phyloP scores from a whole-genome alignment of 441 rosid species.

The Pelargonium fulgidum region DNA sequence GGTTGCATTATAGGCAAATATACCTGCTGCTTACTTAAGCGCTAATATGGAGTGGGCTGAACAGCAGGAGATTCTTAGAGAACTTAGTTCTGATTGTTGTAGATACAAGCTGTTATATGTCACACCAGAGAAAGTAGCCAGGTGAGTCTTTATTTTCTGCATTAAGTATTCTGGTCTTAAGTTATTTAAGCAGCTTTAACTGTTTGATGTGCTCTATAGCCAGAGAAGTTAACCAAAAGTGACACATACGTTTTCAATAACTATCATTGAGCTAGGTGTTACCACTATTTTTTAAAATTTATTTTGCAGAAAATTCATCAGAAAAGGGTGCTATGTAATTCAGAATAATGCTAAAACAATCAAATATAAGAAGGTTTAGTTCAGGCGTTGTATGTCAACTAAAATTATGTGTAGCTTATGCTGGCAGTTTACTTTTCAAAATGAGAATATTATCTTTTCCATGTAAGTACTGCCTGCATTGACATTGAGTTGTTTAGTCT shows the following conservation, averaged over 20 bases:
- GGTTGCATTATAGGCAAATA: constrained; percentile 57
- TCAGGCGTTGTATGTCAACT: background rate
- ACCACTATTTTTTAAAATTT: background rate
- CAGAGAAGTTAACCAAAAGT: constrained; percentile 4
- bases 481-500: background rate
- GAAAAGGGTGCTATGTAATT: background rate
- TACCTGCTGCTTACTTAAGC: constrained; percentile 85
- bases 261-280: background rate
- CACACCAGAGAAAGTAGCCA: constrained; percentile 98
- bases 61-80: constrained; percentile 86
- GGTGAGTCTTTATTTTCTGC: constrained; percentile 44
- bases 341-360: background rate
- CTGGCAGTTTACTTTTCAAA: background rate
- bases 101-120: constrained; percentile 84
- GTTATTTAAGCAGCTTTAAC: constrained; percentile 13
- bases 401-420: background rate
- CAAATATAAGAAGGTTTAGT: background rate
- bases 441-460: background rate
- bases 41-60: constrained; percentile 93
- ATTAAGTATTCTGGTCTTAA: background rate
- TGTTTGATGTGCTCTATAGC: constrained; percentile 12
- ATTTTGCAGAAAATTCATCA: no score
- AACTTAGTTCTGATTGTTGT: constrained; percentile 69
- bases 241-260: constrained; percentile 1
- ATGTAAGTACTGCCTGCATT: background rate